Base-by-base conservation (phyloP, 2,329 filamentous ascomycete species). In the Pseudogymnoascus sp. region DNA sequence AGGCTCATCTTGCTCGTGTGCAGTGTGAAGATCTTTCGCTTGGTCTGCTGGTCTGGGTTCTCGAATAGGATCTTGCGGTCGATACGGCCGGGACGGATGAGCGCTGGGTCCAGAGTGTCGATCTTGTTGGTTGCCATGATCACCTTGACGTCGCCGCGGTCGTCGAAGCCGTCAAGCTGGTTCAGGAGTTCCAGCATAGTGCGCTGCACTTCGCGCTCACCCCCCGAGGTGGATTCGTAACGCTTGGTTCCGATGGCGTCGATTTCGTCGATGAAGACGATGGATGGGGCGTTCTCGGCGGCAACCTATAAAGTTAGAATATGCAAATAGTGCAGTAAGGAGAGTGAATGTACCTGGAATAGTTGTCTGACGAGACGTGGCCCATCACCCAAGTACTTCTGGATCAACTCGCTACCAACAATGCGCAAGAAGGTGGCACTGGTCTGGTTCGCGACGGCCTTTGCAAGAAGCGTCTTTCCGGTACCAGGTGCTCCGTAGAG, bases 121-220 rank as follows among this genome's bases (percentile, higher is more conserved):
- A 99, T 99, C 85, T 99, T 99, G 86, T 99, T 99, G 68, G 94
- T 99, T 10, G 94, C 95, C 92, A 99, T 97, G 75, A 99, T 93
- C 65, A 99, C 94, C 81, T 99, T 99, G 77, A 99, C 93, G 73
- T 99, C 94, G 69, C 94, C 95, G 64, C 94, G 90, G 76, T 99
- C 95, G 73, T 99, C 94, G 78, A 99, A 99, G 71, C 94, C 94
- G 74, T 99, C 94, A 7, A 99, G 87, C 79, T 99, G 94, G 77
- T 99, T 99, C 42, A 99, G 87, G 61, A 99, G 84, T 73, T 99
- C 94, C 76, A 99, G 80, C 94, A 99, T 99, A 58, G 94, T 99
- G 75, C 94, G 87, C 79, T 99, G 94, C 39, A 99, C 91, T 76
- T 99, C 94, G 68, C 93, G 89, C 76, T 99, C 94, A 74, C 95